Evolutionary conservation across 768 basidiomycete species (phyloP).

Genomic region (Tricholoma bakamatsutake): DNA sequence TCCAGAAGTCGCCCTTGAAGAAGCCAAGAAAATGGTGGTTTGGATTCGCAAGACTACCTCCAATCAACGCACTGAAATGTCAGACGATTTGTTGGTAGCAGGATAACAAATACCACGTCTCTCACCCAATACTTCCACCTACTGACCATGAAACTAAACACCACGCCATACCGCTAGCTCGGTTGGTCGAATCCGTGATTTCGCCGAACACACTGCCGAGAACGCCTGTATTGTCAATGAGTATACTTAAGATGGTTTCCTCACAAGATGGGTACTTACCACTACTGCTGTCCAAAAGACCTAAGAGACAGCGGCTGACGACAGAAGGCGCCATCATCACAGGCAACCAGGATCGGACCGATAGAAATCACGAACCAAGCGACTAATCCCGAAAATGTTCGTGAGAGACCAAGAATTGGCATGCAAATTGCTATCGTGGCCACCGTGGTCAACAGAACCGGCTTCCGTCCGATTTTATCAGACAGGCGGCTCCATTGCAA

Average conservation of each 20-base stretch:
- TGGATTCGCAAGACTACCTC: conserved; percentile 50
- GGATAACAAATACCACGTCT: conserved; percentile 26
- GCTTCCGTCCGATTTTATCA: conserved; percentile 24
- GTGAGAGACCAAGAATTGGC: conserved; percentile 5
- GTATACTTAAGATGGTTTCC: neutral
- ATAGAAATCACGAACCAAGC: conserved; percentile 18
- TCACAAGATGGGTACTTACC: conserved; percentile 22
- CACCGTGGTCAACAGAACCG: conserved; percentile 21
- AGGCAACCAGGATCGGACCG: neutral
- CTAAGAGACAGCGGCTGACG: conserved; percentile 42
- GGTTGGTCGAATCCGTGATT: conserved; percentile 57
- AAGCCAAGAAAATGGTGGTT: conserved; percentile 27
- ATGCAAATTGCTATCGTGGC: conserved; percentile 12
- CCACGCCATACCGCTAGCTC: conserved; percentile 34
- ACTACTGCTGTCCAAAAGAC: conserved; percentile 49
- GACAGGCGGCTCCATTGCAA: conserved; percentile 25
- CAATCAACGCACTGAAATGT: conserved; percentile 52
- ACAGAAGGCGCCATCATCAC: neutral
- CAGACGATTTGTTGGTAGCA: conserved; percentile 7
- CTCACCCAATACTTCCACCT: conserved; percentile 39
- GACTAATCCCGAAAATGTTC: conserved; percentile 8
- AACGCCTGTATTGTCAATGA: conserved; percentile 38
- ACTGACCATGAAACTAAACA: conserved; percentile 39
- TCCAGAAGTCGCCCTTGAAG: conserved; percentile 52
- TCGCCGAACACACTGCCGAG: conserved; percentile 70